Evolutionary conservation across 768 basidiomycete genomes (phyloP).

Genomic region (Lactifluus volemus): DNA sequence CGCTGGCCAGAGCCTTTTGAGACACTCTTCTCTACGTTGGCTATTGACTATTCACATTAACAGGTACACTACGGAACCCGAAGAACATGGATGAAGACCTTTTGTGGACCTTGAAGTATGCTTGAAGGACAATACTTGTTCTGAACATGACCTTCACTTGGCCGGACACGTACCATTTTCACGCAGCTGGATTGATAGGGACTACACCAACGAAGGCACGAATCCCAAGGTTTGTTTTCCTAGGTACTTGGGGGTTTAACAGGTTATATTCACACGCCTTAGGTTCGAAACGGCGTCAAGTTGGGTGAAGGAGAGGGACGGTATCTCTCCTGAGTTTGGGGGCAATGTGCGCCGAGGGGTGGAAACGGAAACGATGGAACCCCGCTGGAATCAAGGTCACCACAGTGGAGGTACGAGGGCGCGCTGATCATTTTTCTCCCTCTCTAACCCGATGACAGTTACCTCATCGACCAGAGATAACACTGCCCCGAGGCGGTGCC

Average conservation of each 20-base stretch:
- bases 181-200: slow-evolving; percentile 79
- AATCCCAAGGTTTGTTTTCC: slow-evolving; percentile 41
- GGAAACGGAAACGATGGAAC: slow-evolving; percentile 87
- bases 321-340: slow-evolving; percentile 79
- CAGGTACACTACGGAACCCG: slow-evolving; percentile 66
- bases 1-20: neutral
- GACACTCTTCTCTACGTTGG: neutral
- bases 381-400: slow-evolving; percentile 80
- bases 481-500: slow-evolving; percentile 81
- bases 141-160: slow-evolving; percentile 29
- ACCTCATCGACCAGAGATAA: slow-evolving; percentile 65
- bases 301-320: slow-evolving; percentile 96
- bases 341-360: slow-evolving; percentile 95
- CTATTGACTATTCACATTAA: neutral
- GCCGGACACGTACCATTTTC: slow-evolving; percentile 47
- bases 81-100: slow-evolving; percentile 35
- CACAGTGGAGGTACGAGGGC: slow-evolving; percentile 66
- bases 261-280: neutral
- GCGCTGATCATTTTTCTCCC: neutral
- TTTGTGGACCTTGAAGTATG: slow-evolving; percentile 29
- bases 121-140: slow-evolving; percentile 37
- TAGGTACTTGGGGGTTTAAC: neutral
- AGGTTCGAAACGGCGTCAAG: slow-evolving; percentile 79
- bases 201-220: slow-evolving; percentile 56
- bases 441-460: slow-evolving; percentile 36